Evolutionary conservation across 2,329 filamentous ascomycete species (phyloP), one percentile per base, ranked within the genome.

Genomic region (Fusarium napiforme): DNA sequence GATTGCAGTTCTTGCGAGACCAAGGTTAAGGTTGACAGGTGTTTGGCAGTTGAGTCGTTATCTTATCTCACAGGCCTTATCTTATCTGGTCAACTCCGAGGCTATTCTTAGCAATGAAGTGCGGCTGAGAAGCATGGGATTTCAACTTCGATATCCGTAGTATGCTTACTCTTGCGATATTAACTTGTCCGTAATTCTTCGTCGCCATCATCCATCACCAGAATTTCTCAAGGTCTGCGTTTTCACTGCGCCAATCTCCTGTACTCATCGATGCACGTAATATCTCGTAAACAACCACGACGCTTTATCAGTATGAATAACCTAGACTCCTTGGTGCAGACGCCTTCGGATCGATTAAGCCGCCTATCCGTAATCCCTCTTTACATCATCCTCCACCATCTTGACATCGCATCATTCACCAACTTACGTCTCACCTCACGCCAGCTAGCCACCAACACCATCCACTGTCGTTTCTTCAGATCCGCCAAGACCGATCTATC

Each of bases 191-290:
- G 21, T 18, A 21, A 18, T 49, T 1, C 21, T 32, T 18, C 15
- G 28, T 50, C 2, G 19, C 1, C 15, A 23, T 4, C 9, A 2
- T 32, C 7, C 7, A 7, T 18, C 7, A 23, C 14, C 15, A 32
- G 15, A 11, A 18, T 18, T 18, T 4, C 0, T 1, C 4, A 32
- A n/a, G 5, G 7, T 6, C 0, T 7, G 3, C 11, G 15, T 5
- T 10, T n/a, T 15, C 3, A 2, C 4, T 18, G 21, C 10, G 10
- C 4, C 1, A 49, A 9, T 18, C 21, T 6, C 28, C 23, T 39
- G 23, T n/a, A n/a, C 6, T 16, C 15, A 21, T 21, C 15, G 9
- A 11, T 5, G 19, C 12, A 21, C 18, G 2, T 19, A 37, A 18
- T 16, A 12, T 12, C n/a, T 19, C 14, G 34, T 39, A 28, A 42